These are phyloP conservation scores for Coemansia sp. DNA, from an alignment of 192 early-diverging fungal genomes.

Conservation along the genomic window DNA sequence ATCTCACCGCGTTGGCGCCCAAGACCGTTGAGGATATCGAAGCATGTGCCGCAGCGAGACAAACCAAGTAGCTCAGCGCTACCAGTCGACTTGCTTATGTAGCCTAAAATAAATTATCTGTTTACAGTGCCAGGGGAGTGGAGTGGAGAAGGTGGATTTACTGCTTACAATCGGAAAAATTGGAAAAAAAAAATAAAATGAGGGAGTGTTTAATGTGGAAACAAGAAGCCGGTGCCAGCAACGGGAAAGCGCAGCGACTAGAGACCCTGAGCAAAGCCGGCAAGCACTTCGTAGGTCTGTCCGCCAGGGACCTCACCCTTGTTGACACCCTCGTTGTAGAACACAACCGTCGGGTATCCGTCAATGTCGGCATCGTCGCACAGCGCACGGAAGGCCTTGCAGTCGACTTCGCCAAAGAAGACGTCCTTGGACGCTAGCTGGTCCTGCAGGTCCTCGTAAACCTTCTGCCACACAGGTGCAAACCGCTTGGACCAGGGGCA, in stretches of 20 bases:
- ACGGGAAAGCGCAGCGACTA: too few species aligned
- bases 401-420: constrained; percentile 51
- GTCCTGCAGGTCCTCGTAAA: constrained; percentile 39
- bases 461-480: constrained; percentile 53
- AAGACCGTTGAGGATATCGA: constrained; percentile 86
- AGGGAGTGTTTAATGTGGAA: too few species aligned
- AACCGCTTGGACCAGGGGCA: constrained; percentile 55
- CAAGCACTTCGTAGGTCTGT: constrained; percentile 43
- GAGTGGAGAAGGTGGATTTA: not conserved
- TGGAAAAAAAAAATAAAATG: constrained; percentile 1
- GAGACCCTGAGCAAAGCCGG: constrained; percentile 13
- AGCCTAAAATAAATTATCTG: not conserved
- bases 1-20: constrained; percentile 70
- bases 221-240: too few species aligned
- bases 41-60: constrained; percentile 16
- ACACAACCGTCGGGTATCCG: constrained; percentile 52
- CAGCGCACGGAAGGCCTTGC: constrained; percentile 42
- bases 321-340: constrained; percentile 42
- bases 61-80: not conserved
- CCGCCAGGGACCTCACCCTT: constrained; percentile 53
- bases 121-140: not conserved
- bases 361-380: constrained; percentile 44
- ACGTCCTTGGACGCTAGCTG: constrained; percentile 30
- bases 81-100: too few species aligned
- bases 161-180: not conserved